phyloP scores from a whole-genome alignment of 176 grass and related monocot genomes.

The Carex littledalei region DNA sequence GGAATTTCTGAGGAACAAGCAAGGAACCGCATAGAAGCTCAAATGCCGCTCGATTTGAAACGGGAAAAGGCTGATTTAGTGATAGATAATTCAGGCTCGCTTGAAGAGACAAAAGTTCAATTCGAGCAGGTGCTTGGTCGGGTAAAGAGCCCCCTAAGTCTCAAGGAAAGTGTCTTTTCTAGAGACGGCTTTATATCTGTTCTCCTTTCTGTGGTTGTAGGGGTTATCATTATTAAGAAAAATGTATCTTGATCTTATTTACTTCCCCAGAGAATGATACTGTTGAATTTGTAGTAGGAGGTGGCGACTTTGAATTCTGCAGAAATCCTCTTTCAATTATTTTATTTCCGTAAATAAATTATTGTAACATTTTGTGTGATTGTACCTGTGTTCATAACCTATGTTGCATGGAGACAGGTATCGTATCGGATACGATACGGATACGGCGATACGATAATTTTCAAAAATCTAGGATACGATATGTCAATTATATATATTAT shows the following conservation, averaged over 20 bases:
- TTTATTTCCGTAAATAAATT: neutral
- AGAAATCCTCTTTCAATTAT: neutral
- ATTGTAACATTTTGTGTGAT: neutral
- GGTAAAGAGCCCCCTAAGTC: conserved; percentile 47
- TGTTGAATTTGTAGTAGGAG: neutral
- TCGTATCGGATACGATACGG: too few relatives aligned
- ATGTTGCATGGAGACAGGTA: too few relatives aligned
- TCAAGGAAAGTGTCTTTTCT: conserved; percentile 56
- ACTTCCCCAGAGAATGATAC: neutral
- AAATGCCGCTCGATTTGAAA: conserved; percentile 65
- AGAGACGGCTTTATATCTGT: conserved; percentile 62
- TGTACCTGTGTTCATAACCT: neutral
- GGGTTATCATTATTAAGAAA: conserved; percentile 53
- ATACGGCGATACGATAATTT: too few relatives aligned
- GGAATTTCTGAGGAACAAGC: conserved; percentile 61
- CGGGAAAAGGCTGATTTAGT: conserved; percentile 67
- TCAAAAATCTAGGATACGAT: too few relatives aligned
- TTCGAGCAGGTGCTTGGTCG: conserved; percentile 48
- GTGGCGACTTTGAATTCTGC: neutral
- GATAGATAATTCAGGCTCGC: conserved; percentile 58
- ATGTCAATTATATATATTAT: too few relatives aligned
- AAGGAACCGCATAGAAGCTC: conserved; percentile 52
- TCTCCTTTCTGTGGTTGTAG: conserved; percentile 36
- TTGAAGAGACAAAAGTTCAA: conserved; percentile 56
- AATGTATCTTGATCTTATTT: conserved; percentile 36